Evolutionary conservation across 257 asterid species (phyloP), one percentile per base, ranked within the genome.

Genomic region (Solanum acaule): DNA sequence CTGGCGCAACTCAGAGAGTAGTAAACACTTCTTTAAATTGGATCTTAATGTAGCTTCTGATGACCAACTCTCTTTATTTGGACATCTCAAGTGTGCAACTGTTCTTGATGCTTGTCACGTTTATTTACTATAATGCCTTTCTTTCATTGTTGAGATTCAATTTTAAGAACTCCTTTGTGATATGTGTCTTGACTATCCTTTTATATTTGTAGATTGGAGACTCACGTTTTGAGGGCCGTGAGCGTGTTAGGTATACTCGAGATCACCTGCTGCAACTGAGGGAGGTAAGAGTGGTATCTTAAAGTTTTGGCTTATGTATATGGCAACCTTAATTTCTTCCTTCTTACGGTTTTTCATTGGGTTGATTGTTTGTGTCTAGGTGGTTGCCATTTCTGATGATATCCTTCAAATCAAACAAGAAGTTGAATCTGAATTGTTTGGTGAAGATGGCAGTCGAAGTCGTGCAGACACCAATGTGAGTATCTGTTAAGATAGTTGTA

Each of bases 391-490:
- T 87, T 87, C 98, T 15, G 98, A 96, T 87, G 95, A 91, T 29
- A 93, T 97, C 83, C 89, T 94, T n/a, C 93, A 89, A 91, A 94
- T 94, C 79, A 96, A 95, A 90, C 96, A 93, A 90, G 99, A 94
- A 90, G 89, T 96, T 88, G 99, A 94, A 84, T 93, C 95, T 87
- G 99, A 97, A 73, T 9, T 93, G 92, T 94, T 93, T 92, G 98
- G 98, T 38, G 87, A 90, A 76, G 98, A 96, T 77, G 93, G 94
- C 65, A 92, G 86, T 89, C 95, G 98, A 98, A 91, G 88, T 42
- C 98, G 91, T 73, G 96, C 87, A 35, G 98, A 96, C 91, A 92
- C 82, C 78, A 93, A 76, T 93, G 99, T 97, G 91, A 92, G 98
- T 90, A 75, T 40, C 77, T 77, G 10, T 71, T 40, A 72, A 22